These are phyloP conservation scores for Platanthera zijinensis DNA, from an alignment of 106 monocot genomes.

Conservation along the genomic window DNA sequence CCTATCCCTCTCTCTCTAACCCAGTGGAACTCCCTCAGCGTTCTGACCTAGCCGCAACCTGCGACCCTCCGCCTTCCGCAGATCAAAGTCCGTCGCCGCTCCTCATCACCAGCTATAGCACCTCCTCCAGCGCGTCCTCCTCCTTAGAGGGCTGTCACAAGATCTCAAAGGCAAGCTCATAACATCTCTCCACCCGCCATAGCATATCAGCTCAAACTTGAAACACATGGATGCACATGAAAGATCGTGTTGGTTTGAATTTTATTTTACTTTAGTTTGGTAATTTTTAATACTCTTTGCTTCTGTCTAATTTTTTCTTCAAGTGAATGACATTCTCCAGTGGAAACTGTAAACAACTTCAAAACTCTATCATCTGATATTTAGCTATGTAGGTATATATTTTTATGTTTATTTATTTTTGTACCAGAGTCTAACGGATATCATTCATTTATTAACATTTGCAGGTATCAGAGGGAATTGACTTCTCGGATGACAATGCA, in stretches of 20 bases:
- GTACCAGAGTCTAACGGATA: neutral
- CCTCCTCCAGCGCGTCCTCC: too few species aligned
- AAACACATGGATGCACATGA: neutral
- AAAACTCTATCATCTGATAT: neutral
- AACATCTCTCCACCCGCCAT: neutral
- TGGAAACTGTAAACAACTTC: neutral
- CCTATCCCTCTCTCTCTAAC: too few species aligned
- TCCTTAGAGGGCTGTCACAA: too few species aligned
- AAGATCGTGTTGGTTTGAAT: neutral
- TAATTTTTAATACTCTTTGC: neutral
- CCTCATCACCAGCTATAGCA: too few species aligned
- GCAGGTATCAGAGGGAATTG: conserved; percentile 98
- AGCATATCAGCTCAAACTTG: neutral
- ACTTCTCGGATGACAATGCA: conserved; percentile 98
- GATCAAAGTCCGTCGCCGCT: too few species aligned
- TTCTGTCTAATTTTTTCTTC: neutral
- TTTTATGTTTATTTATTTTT: neutral
- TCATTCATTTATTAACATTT: neutral
- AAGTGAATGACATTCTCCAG: neutral
- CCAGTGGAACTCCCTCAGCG: too few species aligned
- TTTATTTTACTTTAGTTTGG: neutral
- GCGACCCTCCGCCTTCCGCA: too few species aligned
- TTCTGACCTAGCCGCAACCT: too few species aligned
- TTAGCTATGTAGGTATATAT: neutral
- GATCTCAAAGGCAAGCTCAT: too few species aligned